Evolutionary conservation across 2,329 filamentous ascomycete genomes (phyloP).

Genomic region (Microsporum ferrugineum): DNA sequence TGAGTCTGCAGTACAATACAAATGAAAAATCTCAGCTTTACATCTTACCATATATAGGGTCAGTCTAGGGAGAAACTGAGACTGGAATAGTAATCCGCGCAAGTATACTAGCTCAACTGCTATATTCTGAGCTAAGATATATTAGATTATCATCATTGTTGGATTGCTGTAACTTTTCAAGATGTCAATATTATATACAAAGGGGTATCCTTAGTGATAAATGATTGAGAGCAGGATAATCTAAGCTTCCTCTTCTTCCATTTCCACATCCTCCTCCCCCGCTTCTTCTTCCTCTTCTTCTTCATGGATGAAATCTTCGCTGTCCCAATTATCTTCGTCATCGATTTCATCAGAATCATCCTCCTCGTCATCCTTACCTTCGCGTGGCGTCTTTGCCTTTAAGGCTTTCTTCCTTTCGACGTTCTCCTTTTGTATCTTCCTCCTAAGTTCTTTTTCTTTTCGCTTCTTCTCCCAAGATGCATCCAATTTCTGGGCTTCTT

Average conservation of each 20-base stretch:
- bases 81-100: neutral
- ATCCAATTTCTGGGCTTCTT: constrained; percentile 68
- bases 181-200: neutral
- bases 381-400: constrained; percentile 39
- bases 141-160: neutral
- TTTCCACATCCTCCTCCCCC: constrained; percentile 1
- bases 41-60: neutral
- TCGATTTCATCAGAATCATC: constrained; percentile 42
- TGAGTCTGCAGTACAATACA: neutral
- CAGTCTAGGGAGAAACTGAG: neutral
- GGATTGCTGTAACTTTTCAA: neutral
- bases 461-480: constrained; percentile 67
- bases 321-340: constrained; percentile 44
- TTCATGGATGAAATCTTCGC: constrained; percentile 39
- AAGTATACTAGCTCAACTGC: neutral
- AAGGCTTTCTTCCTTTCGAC: constrained; percentile 72
- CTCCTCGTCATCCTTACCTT: constrained; percentile 34
- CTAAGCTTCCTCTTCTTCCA: neutral
- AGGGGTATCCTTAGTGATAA: neutral
- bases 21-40: neutral
- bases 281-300: constrained; percentile 28
- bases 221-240: neutral
- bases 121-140: neutral
- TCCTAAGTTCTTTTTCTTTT: constrained; percentile 70
- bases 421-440: constrained; percentile 76